Evolutionary conservation across 2,329 filamentous ascomycete species (phyloP).

Genomic region (Tympanopsis confertula): DNA sequence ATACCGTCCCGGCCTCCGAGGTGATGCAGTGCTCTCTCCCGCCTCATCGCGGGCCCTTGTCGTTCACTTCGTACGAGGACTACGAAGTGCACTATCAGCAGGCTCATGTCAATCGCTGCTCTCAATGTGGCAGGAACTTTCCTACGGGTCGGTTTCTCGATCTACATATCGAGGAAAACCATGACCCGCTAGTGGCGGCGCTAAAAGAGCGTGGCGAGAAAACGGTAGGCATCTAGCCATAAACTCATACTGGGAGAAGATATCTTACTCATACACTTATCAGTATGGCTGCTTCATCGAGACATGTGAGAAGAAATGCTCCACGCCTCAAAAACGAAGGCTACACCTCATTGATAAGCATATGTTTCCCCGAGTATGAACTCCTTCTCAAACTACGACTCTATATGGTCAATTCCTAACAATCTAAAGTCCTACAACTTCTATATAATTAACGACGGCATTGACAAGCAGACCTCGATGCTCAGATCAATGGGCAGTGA

Average conservation of each 20-base stretch:
- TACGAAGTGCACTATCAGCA: constrained; percentile 59
- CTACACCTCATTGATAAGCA: constrained; percentile 63
- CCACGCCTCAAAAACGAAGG: constrained; percentile 49
- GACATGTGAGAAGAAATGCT: constrained; percentile 53
- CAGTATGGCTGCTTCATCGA: constrained; percentile 58
- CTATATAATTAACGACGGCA: constrained; percentile 54
- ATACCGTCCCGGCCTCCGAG: constrained; percentile 2
- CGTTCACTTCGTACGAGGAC: constrained; percentile 46
- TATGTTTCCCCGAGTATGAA: constrained; percentile 43
- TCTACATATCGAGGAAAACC: constrained; percentile 59
- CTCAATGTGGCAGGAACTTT: constrained; percentile 54
- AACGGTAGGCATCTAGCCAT: constrained; percentile 42
- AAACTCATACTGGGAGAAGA: no score
- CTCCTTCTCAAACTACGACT: no score
- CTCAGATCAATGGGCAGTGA: constrained; percentile 27
- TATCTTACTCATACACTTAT: no score
- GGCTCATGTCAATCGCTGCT: constrained; percentile 52
- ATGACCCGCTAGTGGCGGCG: constrained; percentile 49
- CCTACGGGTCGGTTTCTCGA: constrained; percentile 51
- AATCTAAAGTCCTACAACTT: constrained; percentile 43
- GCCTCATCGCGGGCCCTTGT: constrained; percentile 41
- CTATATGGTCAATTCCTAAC: neutral
- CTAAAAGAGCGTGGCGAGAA: constrained; percentile 51
- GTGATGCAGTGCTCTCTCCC: constrained; percentile 52
- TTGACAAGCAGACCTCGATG: constrained; percentile 53